These are phyloP conservation scores for Thecaphora thlaspeos DNA, from an alignment of 1,284 basidiomycete genomes.

Conservation along the genomic window DNA sequence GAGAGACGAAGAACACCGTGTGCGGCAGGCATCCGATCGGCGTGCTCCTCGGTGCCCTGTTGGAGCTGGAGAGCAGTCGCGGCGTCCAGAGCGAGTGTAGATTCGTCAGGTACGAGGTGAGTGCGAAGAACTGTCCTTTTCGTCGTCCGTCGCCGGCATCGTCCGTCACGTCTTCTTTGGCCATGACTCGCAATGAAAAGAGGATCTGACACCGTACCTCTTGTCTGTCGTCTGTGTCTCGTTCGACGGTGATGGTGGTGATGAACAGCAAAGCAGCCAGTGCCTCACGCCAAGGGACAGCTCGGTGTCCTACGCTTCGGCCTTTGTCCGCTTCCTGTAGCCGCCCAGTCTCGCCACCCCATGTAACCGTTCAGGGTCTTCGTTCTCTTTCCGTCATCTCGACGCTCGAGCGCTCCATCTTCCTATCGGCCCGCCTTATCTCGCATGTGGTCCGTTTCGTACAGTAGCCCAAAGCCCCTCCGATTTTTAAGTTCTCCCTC, in stretches of 20 bases:
- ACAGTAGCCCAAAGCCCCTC: too few relatives aligned
- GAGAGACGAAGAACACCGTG: slow-evolving; percentile 87
- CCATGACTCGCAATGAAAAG: too few relatives aligned
- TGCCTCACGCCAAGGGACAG: slow-evolving; percentile 72
- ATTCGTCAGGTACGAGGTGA: slow-evolving; percentile 48
- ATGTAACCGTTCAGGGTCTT: too few relatives aligned
- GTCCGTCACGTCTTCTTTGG: too few relatives aligned
- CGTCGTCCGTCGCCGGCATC: background rate
- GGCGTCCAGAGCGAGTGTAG: slow-evolving; percentile 31
- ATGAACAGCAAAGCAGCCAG: slow-evolving; percentile 73
- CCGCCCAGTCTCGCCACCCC: too few relatives aligned
- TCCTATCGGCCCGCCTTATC: too few relatives aligned
- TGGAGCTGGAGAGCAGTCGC: slow-evolving; percentile 65
- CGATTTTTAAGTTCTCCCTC: too few relatives aligned
- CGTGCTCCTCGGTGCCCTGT: slow-evolving; percentile 76
- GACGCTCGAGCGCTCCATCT: too few relatives aligned
- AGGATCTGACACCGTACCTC: background rate
- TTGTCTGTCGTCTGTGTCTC: background rate
- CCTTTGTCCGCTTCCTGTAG: slow-evolving; percentile 59
- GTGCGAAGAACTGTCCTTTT: slow-evolving; percentile 2
- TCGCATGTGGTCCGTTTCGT: too few relatives aligned
- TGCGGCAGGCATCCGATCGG: slow-evolving; percentile 95
- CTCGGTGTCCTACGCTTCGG: slow-evolving; percentile 94
- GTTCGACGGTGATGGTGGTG: slow-evolving; percentile 1
- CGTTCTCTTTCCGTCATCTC: too few relatives aligned